phyloP scores from a whole-genome alignment of 768 basidiomycete species.

The Boletus vermiculosoides region DNA sequence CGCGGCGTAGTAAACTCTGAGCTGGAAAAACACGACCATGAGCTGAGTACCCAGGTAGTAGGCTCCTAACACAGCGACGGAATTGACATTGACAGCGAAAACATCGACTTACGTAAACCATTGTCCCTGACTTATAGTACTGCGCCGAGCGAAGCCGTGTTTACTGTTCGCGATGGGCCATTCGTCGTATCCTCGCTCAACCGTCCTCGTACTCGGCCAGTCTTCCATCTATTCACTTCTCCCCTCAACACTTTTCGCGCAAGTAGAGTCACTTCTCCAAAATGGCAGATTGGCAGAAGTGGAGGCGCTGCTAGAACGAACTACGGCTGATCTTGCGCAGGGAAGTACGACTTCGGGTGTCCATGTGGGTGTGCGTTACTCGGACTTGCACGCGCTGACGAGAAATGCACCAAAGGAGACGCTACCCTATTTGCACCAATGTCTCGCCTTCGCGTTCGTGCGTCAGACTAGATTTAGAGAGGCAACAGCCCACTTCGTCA shows the following conservation, averaged over 20 bases:
- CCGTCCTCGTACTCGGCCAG: constrained; percentile 59
- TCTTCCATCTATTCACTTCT: constrained; percentile 65
- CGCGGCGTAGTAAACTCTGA: neutral
- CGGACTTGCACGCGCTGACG: constrained; percentile 3
- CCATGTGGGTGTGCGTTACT: constrained; percentile 8
- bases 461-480: constrained; percentile 80
- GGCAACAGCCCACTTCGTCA: constrained; percentile 73
- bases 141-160: neutral
- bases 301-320: constrained; percentile 54
- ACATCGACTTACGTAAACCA: constrained; percentile 15
- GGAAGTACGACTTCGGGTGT: constrained; percentile 7
- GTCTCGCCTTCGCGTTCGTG: constrained; percentile 78
- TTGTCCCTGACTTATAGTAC: neutral
- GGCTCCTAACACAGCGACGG: too few relatives aligned
- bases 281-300: constrained; percentile 66
- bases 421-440: constrained; percentile 75
- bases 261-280: constrained; percentile 66
- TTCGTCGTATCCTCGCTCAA: constrained; percentile 61
- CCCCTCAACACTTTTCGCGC: constrained; percentile 69
- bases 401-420: constrained; percentile 51
- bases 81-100: too few relatives aligned
- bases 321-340: constrained; percentile 38
- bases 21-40: neutral
- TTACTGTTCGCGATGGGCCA: constrained; percentile 21
- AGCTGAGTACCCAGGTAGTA: neutral